Evolutionary conservation across 345 rosid genomes (phyloP).

Genomic region (Alliaria petiolata): DNA sequence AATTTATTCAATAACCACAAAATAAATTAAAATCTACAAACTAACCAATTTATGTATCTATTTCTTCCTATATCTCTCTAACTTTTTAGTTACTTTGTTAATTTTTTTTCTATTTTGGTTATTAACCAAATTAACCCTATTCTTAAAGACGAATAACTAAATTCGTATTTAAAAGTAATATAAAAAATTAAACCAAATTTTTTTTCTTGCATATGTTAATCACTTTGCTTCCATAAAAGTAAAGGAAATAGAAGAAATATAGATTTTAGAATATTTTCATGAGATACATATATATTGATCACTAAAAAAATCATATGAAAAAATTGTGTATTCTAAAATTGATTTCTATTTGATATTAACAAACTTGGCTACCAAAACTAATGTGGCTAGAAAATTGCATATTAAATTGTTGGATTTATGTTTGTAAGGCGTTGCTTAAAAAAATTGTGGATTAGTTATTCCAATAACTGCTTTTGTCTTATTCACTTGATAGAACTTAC

Average conservation of each 20-base stretch:
- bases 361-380: background rate
- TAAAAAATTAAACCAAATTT: no score
- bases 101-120: no score
- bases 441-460: background rate
- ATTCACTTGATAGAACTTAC: constrained; percentile 10
- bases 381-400: background rate
- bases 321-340: background rate
- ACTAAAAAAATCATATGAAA: background rate
- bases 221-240: background rate
- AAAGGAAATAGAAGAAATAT: no score
- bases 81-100: no score
- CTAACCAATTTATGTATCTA: no score
- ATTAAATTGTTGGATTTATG: background rate
- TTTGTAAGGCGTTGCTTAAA: background rate
- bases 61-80: no score
- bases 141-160: no score
- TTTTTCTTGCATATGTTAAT: background rate
- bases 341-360: background rate
- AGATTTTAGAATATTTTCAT: background rate
- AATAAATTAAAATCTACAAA: no score
- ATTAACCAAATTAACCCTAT: no score
- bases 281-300: background rate
- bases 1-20: no score
- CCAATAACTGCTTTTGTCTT: constrained; percentile 2
- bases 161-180: no score